A percentile compares a stretch with the other conserved stretches of the same genome.
These are phyloP conservation scores for Onygenales sp. DNA, from an alignment of 2,329 filamentous ascomycete genomes.

Conservation along the genomic window DNA sequence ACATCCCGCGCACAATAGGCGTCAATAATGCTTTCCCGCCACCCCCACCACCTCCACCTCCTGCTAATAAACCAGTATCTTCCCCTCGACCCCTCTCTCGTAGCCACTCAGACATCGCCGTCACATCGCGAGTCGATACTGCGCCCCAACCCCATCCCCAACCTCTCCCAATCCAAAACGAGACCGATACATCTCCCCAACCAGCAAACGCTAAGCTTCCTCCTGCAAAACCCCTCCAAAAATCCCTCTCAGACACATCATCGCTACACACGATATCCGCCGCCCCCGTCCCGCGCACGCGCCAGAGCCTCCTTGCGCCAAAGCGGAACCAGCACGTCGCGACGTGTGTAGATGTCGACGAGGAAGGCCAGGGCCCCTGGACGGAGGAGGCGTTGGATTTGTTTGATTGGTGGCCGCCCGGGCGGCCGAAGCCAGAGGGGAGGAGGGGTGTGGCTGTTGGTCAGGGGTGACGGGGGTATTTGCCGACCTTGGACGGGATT, in stretches of 20 bases:
- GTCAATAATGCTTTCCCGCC: neutral
- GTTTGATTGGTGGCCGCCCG: conserved; percentile 35
- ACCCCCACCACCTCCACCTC: neutral
- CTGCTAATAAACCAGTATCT: neutral
- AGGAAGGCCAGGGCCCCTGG: conserved; percentile 29
- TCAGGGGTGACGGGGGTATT: neutral
- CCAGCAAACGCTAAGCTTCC: neutral
- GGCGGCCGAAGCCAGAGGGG: conserved; percentile 22
- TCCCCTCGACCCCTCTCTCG: neutral
- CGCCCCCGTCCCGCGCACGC: neutral
- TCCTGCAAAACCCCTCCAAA: conserved; percentile 17
- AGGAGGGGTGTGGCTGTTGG: neutral
- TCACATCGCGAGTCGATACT: neutral
- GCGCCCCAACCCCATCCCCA: neutral
- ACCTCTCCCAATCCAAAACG: neutral
- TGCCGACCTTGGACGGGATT: too few species aligned
- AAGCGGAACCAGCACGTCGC: conserved; percentile 2
- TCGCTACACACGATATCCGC: conserved; percentile 14
- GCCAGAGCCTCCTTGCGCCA: conserved; percentile 1
- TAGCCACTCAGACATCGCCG: neutral
- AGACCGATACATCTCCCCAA: neutral
- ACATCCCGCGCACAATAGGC: neutral
- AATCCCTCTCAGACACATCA: conserved; percentile 27
- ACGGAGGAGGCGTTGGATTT: conserved; percentile 33
- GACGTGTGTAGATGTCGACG: conserved; percentile 10